Percentiles rank a stretch among this genome's conserved stretches.
These are phyloP conservation scores for Paxillus ammoniavirescens DNA, from an alignment of 768 basidiomycete species.

Conservation along the genomic window DNA sequence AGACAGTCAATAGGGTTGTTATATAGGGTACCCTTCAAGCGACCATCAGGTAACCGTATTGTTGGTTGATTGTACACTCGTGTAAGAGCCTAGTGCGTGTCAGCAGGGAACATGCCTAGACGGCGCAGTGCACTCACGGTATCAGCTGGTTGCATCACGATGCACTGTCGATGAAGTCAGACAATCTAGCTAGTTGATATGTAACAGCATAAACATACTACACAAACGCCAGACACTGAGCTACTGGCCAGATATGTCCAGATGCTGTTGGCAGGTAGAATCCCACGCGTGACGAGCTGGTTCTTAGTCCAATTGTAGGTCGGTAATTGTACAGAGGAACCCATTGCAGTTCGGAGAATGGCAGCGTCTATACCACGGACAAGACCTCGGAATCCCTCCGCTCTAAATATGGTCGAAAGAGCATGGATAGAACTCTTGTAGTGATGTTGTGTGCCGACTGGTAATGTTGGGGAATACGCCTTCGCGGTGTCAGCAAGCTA, in stretches of 20 bases:
- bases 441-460: slow-evolving; percentile 91
- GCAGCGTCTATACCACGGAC: slow-evolving; percentile 92
- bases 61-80: slow-evolving; percentile 97
- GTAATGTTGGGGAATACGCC: slow-evolving; percentile 94
- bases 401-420: slow-evolving; percentile 69
- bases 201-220: slow-evolving; percentile 51
- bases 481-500: slow-evolving; percentile 24
- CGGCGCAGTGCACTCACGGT: slow-evolving; percentile 51
- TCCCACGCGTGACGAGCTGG: slow-evolving; percentile 63
- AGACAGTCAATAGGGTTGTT: slow-evolving; percentile 93
- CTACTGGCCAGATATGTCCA: slow-evolving; percentile 90
- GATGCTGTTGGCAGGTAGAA: slow-evolving; percentile 72
- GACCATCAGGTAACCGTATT: slow-evolving; percentile 64
- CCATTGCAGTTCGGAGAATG: slow-evolving; percentile 91
- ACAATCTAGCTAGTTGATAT: slow-evolving; percentile 3
- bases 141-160: slow-evolving; percentile 95
- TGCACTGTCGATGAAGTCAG: slow-evolving; percentile 46
- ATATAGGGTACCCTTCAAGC: slow-evolving; percentile 73
- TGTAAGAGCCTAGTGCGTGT: slow-evolving; percentile 64
- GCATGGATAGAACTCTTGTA: slow-evolving; percentile 88
- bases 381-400: slow-evolving; percentile 78
- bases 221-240: slow-evolving; percentile 86
- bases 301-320: slow-evolving; percentile 94
- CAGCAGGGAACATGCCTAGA: neutral
- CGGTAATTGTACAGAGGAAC: slow-evolving; percentile 92